Evolutionary conservation across 83 land plant genomes (phyloP), one percentile per base, ranked within the genome.

Genomic region (Larix sibirica): DNA sequence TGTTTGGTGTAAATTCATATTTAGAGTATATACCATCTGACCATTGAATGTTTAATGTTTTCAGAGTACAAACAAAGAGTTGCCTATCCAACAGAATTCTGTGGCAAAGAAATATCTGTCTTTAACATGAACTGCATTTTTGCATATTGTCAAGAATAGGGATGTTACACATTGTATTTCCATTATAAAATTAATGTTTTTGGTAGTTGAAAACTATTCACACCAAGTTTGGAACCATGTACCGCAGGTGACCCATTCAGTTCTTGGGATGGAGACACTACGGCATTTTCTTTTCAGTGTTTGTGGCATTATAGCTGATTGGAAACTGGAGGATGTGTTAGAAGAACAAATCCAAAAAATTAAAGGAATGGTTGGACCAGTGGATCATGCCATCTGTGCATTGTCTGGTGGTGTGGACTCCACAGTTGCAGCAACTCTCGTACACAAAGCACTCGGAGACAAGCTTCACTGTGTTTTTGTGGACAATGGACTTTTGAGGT

Each of bases 391-490:
- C 47, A 90, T 97, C 0, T 97, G 98, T 88, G 98, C 98, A 0
- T 83, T 97, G 59, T 97, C 97, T 10, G 99, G 99, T 0, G 99
- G 99, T 62, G 99, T 97, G 6, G 99, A 97, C 83, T 97, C 99
- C 16, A 88, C 98, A 13, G 98, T 97, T 79, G 98, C 98, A 9
- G 99, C 97, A 7, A 96, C 97, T 14, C 88, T 97, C 42, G 97
- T 97, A 80, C 96, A 96, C 81, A 96, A 86, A 86, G 98, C 97
- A 23, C 91, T 96, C 67, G 98, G 98, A 17, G 96, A 97, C 12
- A 90, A 95, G 79, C 93, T 96, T 44, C 98, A 96, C 56, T 97
- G 98, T 90, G 88, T 92, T 61, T 97, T 94, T 90, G 98, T 97
- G 63, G 99, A 96, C 83, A 97, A 97, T 89, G 99, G 97, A 12